Percentiles rank a stretch among this genome's conserved stretches.
These are phyloP conservation scores for Penicillium brevicompactum DNA, from an alignment of 2,329 filamentous ascomycete species.

Conservation along the genomic window DNA sequence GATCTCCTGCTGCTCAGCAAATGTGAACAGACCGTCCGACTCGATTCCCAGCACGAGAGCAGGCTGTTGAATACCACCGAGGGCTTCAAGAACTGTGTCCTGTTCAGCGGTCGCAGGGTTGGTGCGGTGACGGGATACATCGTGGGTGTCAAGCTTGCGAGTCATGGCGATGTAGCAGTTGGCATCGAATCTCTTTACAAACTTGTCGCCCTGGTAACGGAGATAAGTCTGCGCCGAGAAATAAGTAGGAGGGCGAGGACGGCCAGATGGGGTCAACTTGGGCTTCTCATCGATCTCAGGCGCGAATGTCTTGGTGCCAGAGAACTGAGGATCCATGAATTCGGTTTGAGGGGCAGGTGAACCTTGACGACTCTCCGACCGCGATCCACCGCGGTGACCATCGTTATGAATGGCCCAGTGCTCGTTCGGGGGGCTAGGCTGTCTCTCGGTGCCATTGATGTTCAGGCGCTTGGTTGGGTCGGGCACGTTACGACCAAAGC, in stretches of 20 bases:
- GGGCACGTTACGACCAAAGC: slow-evolving; percentile 90
- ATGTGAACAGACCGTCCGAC: slow-evolving; percentile 93
- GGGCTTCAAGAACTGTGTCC: slow-evolving; percentile 67
- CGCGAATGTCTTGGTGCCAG: slow-evolving; percentile 61
- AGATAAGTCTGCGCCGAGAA: slow-evolving; percentile 98
- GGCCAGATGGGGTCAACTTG: slow-evolving; percentile 23
- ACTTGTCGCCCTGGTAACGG: slow-evolving; percentile 94
- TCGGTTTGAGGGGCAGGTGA: slow-evolving; percentile 33
- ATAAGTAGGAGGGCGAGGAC: slow-evolving; percentile 69
- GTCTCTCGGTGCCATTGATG: slow-evolving; percentile 68
- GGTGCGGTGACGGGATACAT: slow-evolving; percentile 77
- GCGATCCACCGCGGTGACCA: slow-evolving; percentile 68
- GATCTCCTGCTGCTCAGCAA: slow-evolving; percentile 92
- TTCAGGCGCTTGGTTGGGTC: slow-evolving; percentile 81
- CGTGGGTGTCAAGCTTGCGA: slow-evolving; percentile 95
- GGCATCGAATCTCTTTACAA: slow-evolving; percentile 94
- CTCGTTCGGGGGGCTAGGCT: slow-evolving; percentile 65
- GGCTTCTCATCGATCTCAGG: slow-evolving; percentile 32
- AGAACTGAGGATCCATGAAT: slow-evolving; percentile 69
- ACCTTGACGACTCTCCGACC: slow-evolving; percentile 39
- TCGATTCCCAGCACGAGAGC: slow-evolving; percentile 91
- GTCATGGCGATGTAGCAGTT: slow-evolving; percentile 99
- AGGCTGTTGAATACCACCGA: slow-evolving; percentile 83
- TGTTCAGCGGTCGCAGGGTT: slow-evolving; percentile 39
- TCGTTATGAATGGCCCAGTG: slow-evolving; percentile 84